Base-by-base conservation (phyloP, 2,329 filamentous ascomycete genomes). In the Aulographum hederae region DNA sequence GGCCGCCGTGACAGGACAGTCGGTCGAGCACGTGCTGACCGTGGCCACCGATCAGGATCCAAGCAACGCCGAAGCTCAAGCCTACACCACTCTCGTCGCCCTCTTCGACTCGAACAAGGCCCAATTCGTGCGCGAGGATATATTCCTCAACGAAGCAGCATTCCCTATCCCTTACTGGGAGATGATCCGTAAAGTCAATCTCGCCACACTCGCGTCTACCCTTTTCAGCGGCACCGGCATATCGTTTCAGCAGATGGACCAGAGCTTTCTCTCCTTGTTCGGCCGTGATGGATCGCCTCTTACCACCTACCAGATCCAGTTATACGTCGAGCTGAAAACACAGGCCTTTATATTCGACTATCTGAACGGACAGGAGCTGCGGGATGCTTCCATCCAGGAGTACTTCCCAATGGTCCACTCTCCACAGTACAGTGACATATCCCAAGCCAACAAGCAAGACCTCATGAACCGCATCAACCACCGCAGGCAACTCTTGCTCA, bases 261-360 rank as follows among this genome's bases (percentile, higher is more conserved):
- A 71, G 28, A 59, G 65, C 40, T 76, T 76, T 43, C 54, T 76
- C 16, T 64, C 73, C 28, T 69, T 68, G 0, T 76, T 76, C 43
- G 66, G 73, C 6, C 65, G 68, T 1, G 61, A 70, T 33, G 66
- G 67, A 16, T 61, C 60, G 23, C 57, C 65, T 8, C 46, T 77
- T 15, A 50, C 70, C 14, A 70, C 71, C 41, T 66, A 63, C 37
- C 69, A 73, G 41, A 68, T 66, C 2, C 60, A 64, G 11, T 52
- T 77, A 17, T 73, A 66, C 40, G 56, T 76, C 11, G 70, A 75
- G 38, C 51, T 77, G 13, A 77, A 77, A 50, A 75, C 72, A 2
- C 72, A 76, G 45, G 69, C 70, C 11, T 76, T 73, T 42, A 69
- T 76, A 34, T 69, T 68, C 3, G 65, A 67, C 3, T 57, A 71